Evolutionary conservation across 306 rosid genomes (phyloP).

Genomic region (Cicer pinnatifidum): DNA sequence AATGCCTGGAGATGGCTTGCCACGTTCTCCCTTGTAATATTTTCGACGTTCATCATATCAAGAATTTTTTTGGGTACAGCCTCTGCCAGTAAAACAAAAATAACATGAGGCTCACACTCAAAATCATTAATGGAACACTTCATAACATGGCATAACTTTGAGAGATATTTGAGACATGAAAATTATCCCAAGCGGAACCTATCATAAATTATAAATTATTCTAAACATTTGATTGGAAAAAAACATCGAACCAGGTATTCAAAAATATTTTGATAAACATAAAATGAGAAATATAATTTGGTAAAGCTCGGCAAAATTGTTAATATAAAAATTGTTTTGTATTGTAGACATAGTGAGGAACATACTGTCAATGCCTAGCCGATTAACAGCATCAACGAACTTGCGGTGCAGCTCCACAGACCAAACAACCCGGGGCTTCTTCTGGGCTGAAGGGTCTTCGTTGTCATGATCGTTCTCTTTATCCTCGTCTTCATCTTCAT

Average conservation of each 20-base stretch:
- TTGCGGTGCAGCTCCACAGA: slow-evolving; percentile 92
- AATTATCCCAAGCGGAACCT: slow-evolving; percentile 1
- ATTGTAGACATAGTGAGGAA: slow-evolving; percentile 42
- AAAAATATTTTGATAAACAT: neutral
- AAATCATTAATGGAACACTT: slow-evolving; percentile 29
- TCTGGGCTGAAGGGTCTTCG: slow-evolving; percentile 79
- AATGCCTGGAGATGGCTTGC: slow-evolving; percentile 98
- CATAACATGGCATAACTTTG: slow-evolving; percentile 8
- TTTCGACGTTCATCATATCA: slow-evolving; percentile 93
- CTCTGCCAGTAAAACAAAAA: slow-evolving; percentile 63
- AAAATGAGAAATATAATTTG: slow-evolving; percentile 1
- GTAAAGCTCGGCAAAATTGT: neutral
- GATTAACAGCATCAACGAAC: slow-evolving; percentile 91
- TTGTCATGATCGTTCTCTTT: slow-evolving; percentile 64
- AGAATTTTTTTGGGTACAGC: slow-evolving; percentile 96
- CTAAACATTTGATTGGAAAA: slow-evolving; percentile 5
- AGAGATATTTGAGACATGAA: slow-evolving; percentile 11
- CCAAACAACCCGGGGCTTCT: slow-evolving; percentile 99
- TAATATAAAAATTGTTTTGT: slow-evolving; percentile 29
- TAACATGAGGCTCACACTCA: slow-evolving; percentile 16
- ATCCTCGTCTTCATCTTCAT: slow-evolving; percentile 78
- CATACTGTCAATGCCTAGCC: slow-evolving; percentile 94
- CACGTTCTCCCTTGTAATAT: slow-evolving; percentile 94
- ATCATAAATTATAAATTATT: slow-evolving; percentile 29
- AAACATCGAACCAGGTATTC: neutral